phyloP scores from a whole-genome alignment of 306 rosid genomes.

The Vigna mungo region DNA sequence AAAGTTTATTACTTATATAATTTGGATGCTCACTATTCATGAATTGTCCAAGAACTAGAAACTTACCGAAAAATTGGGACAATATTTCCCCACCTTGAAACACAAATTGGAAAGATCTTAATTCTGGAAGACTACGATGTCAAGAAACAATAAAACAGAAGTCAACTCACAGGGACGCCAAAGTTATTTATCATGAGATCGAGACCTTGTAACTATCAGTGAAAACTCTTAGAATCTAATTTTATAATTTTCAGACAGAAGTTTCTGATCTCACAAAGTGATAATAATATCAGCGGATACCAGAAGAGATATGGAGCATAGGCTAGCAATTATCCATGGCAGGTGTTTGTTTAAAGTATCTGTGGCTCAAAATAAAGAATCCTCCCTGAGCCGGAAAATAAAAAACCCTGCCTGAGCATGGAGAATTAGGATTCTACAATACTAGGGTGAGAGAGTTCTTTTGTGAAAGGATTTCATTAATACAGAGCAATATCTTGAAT shows the following conservation, averaged over 20 bases:
- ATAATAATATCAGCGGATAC: neutral
- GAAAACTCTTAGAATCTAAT: neutral
- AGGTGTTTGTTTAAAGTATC: neutral
- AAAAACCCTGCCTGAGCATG: neutral
- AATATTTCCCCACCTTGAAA: neutral
- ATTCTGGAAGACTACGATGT: slow-evolving; percentile 5
- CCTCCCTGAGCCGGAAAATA: neutral
- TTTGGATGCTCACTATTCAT: slow-evolving; percentile 11
- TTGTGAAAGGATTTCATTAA: neutral
- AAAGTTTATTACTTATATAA: neutral
- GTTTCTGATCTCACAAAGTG: neutral
- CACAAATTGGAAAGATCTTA: neutral
- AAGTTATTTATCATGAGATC: slow-evolving; percentile 18
- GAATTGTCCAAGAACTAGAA: neutral
- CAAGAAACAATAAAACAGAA: slow-evolving; percentile 12
- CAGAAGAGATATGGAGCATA: slow-evolving; percentile 10
- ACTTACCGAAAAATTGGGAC: neutral
- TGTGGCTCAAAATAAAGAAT: neutral
- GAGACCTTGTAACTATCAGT: neutral
- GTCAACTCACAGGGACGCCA: slow-evolving; percentile 8
- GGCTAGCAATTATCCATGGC: slow-evolving; percentile 25
- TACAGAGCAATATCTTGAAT: neutral
- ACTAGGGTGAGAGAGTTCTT: neutral
- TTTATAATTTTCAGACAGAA: slow-evolving; percentile 12
- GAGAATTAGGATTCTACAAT: slow-evolving; percentile 9